phyloP scores from a whole-genome alignment of 495 filamentous ascomycete genomes.

The Pseudevernia furfuracea region DNA sequence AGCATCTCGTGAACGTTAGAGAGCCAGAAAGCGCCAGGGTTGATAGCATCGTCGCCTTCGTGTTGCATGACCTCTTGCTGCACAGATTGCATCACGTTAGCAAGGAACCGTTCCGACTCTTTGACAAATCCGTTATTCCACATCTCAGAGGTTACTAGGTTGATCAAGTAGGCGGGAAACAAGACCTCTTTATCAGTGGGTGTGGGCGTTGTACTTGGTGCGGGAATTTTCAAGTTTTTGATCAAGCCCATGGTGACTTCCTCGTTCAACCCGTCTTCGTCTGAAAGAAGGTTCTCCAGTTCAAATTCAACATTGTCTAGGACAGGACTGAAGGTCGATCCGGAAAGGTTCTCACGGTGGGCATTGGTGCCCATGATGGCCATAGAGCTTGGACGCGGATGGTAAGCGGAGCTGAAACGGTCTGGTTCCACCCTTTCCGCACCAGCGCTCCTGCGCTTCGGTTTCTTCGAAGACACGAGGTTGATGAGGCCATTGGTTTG shows the following conservation, averaged over 20 bases:
- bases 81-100: slow-evolving; percentile 99
- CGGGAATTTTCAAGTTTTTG: slow-evolving; percentile 88
- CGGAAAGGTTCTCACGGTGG: slow-evolving; percentile 57
- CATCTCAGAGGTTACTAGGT: slow-evolving; percentile 98
- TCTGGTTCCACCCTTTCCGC: slow-evolving; percentile 77
- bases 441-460: slow-evolving; percentile 88
- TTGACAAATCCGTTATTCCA: slow-evolving; percentile 99
- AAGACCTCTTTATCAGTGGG: slow-evolving; percentile 97
- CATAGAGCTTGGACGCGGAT: slow-evolving; percentile 94
- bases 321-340: slow-evolving; percentile 65
- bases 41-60: slow-evolving; percentile 94
- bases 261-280: slow-evolving; percentile 91
- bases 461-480: slow-evolving; percentile 93
- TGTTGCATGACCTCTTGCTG: slow-evolving; percentile 99
- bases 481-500: slow-evolving; percentile 81
- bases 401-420: slow-evolving; percentile 83
- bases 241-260: slow-evolving; percentile 95
- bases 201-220: slow-evolving; percentile 67
- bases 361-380: slow-evolving; percentile 57
- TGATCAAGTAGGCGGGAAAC: slow-evolving; percentile 98
- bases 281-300: slow-evolving; percentile 84
- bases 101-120: slow-evolving; percentile 96
- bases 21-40: slow-evolving; percentile 96
- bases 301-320: slow-evolving; percentile 87
- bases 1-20: slow-evolving; percentile 99